Base-by-base conservation (phyloP, 176 grass and related monocot species). In the Aechmea fasciata region DNA sequence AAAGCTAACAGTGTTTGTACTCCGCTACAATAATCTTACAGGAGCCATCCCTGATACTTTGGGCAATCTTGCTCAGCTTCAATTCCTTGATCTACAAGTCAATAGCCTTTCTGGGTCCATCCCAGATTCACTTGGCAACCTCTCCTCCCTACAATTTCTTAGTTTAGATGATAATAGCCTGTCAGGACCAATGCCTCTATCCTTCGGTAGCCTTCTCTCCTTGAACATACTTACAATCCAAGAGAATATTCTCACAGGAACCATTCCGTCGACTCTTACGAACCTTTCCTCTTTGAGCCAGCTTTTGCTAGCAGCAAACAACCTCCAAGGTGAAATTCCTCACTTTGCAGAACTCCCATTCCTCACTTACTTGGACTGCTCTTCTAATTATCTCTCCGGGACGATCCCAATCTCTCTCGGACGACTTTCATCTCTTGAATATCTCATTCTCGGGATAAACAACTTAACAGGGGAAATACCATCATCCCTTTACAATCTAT, bases 31-130 rank as follows among this genome's bases (percentile, higher is more conserved):
- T 9, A 75, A 71, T 50, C 0, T 79, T 0, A 41, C 2, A 15
- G 82, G 76, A 1, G 1, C 3, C 4, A 67, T 84, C 49, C 71
- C 71, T 11, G 71, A 71, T 0, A 29, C 28, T 0, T 70, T 84
- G 64, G 78, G 78, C 50, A 84, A 84, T 61, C 73, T 71, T 26
- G 78, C 71, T 0, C 65, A 71, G 11, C 66, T 84, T 33, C 14
- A 10, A 2, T 25, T 9, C 24, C n/a, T 84, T 6, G 47, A 68
- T 1, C 14, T 79, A 0, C 3, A 20, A 1, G 70, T 71, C 2
- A 84, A 84, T 51, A 79, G 23, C 11, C 11, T 84, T 41, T 26
- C 10, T 76, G 83, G 77, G 1, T 18, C 48, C 1, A 67, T 88
- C 12, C 77, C 77, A 0, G 1, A 23, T 1, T 65, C 73, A 3